Evolutionary conservation across 371 early-diverging fungal genomes (phyloP), one percentile per base, ranked within the genome.

Genomic region (Dentiscutata heterogama): DNA sequence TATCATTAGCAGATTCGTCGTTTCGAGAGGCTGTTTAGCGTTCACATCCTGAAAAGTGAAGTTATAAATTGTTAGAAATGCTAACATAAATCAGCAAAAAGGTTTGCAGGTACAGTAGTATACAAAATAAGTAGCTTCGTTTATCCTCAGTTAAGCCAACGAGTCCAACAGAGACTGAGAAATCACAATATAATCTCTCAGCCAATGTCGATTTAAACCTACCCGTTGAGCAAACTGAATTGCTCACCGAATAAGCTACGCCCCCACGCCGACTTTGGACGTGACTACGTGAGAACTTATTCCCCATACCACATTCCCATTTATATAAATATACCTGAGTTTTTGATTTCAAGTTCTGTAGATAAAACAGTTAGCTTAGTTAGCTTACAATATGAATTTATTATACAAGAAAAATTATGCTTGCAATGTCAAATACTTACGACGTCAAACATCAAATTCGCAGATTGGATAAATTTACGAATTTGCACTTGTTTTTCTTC

Each of bases 71-170:
- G 63, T 63, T 63, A 63, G 27, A 63, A 63, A 63, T 63, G 63
- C 63, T 63, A 63, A 63, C 63, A 63, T 63, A 63, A 58, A 58
- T 58, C 58, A 58, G 58, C 58, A 58, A 58, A 58, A 63, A 63
- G 63, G 63, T 63, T 63, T 63, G 63, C 63, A 63, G 63, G 63
- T 63, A 63, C 63, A 58, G 58, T 22, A 58, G 13, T 13, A 14
- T 0, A 68, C 68, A 54, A 42, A 68, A 79, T 79, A 79, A 79
- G 80, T 80, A 80, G 80, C 70, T 80, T 80, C 80, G 80, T 70
- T 79, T 79, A 79, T 79, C 70, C 80, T 79, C 68, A 65, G 80
- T 79, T 79, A 79, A 79, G 70, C 80, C 70, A 79, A 68, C 68
- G 80, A 78, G 65, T 78, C 78, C 78, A 18, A 50, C 64, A 65